Conservation (phyloP, 2,329 filamentous ascomycete genomes). For the Diplocarpon rosae region DNA sequence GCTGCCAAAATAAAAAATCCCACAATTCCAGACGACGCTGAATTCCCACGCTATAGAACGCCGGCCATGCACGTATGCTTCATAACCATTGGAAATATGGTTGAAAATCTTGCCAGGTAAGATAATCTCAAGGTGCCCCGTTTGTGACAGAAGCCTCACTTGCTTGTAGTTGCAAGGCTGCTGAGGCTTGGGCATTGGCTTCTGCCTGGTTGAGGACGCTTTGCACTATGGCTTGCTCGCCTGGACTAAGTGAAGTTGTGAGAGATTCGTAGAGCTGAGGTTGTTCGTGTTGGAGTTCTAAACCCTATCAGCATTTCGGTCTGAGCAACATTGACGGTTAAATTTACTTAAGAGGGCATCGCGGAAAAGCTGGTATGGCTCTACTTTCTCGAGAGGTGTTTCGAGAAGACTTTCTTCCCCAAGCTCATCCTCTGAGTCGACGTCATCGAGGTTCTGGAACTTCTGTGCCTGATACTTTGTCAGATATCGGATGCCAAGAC, state of each 20-base stretch:
- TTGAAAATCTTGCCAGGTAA: too few relatives aligned
- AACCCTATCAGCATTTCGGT: slow-evolving; percentile 6
- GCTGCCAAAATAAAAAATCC: background rate
- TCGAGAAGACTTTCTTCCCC: slow-evolving; percentile 90
- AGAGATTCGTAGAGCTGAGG: slow-evolving; percentile 78
- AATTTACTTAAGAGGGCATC: slow-evolving; percentile 69
- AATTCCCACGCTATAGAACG: slow-evolving; percentile 10
- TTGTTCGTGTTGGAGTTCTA: slow-evolving; percentile 82
- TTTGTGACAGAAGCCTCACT: slow-evolving; percentile 15
- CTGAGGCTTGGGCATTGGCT: slow-evolving; percentile 16
- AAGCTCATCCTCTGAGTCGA: slow-evolving; percentile 75
- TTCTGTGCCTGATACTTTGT: slow-evolving; percentile 57
- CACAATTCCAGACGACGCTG: slow-evolving; percentile 3
- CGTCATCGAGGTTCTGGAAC: slow-evolving; percentile 58
- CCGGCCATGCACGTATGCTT: slow-evolving; percentile 21
- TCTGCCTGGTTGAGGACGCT: slow-evolving; percentile 46
- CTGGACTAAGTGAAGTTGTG: slow-evolving; percentile 64
- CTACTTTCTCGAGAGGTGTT: slow-evolving; percentile 87
- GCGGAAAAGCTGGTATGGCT: slow-evolving; percentile 87
- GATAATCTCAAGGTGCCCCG: slow-evolving; percentile 17
- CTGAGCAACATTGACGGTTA: slow-evolving; percentile 28
- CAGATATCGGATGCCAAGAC: background rate
- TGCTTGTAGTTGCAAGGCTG: slow-evolving; percentile 10
- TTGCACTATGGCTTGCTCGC: slow-evolving; percentile 75
- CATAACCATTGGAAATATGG: slow-evolving; percentile 1